phyloP scores from a whole-genome alignment of 2,329 filamentous ascomycete genomes.

The Aspergillus sp. region DNA sequence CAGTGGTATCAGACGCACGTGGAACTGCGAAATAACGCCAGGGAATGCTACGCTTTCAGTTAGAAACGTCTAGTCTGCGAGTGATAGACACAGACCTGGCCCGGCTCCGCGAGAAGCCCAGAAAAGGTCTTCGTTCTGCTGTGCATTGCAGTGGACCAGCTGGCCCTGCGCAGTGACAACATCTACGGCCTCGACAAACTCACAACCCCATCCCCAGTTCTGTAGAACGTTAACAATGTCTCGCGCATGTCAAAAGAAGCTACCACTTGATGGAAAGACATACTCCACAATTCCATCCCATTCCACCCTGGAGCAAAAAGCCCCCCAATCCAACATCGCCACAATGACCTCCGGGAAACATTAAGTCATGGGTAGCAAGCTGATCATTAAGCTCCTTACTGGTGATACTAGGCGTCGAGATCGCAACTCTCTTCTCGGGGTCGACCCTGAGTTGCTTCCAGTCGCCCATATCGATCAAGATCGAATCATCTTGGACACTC shows the following conservation, averaged over 20 bases:
- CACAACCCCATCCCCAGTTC: constrained; percentile 59
- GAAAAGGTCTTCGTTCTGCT: constrained; percentile 48
- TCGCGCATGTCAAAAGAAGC: too few relatives aligned
- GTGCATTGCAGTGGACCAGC: constrained; percentile 20
- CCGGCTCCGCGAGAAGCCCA: constrained; percentile 53
- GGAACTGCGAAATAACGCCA: constrained; percentile 52
- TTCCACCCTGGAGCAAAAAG: constrained; percentile 57
- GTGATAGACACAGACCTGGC: constrained; percentile 29
- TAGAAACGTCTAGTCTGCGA: not conserved
- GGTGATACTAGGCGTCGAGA: constrained; percentile 50
- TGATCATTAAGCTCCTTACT: constrained; percentile 32
- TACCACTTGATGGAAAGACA: constrained; percentile 8
- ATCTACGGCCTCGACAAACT: constrained; percentile 46
- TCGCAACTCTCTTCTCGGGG: constrained; percentile 36
- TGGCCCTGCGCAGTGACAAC: constrained; percentile 49
- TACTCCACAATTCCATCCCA: constrained; percentile 59
- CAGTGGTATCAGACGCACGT: constrained; percentile 42
- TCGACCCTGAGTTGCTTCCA: constrained; percentile 45
- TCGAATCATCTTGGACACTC: constrained; percentile 49
- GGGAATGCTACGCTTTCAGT: constrained; percentile 41
- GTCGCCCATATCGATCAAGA: constrained; percentile 44
- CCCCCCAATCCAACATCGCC: constrained; percentile 58
- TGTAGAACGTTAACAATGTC: constrained; percentile 17
- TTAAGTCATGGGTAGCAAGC: constrained; percentile 34
- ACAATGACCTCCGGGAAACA: constrained; percentile 58